A percentile compares a stretch with the other conserved stretches of the same genome.
phyloP scores from a whole-genome alignment of 1,139 yeast genomes.

The Magnusiomyces suaveolens region DNA sequence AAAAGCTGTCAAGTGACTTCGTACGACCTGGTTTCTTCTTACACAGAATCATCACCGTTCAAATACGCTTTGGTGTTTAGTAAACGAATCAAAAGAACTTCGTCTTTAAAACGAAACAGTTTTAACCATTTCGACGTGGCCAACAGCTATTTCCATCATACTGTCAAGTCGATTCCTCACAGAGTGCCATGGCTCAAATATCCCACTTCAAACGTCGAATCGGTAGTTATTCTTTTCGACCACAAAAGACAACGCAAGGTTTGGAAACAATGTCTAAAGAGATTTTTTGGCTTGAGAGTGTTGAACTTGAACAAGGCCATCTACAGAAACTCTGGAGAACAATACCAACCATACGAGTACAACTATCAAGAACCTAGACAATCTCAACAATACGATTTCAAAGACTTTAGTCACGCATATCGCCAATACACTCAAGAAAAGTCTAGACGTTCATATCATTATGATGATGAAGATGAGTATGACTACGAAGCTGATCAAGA shows the following conservation, averaged over 20 bases:
- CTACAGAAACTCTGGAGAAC: conserved; percentile 1
- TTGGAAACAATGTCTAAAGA: conserved; percentile 10
- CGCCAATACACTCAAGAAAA: not conserved
- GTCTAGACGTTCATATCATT: too few relatives aligned
- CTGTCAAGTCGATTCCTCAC: conserved; percentile 3
- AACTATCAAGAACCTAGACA: too few relatives aligned
- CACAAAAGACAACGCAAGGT: conserved; percentile 13
- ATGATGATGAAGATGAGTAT: not conserved
- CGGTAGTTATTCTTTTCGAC: conserved; percentile 10
- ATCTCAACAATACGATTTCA: too few relatives aligned
- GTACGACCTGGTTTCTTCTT: conserved; percentile 12
- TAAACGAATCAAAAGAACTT: not conserved
- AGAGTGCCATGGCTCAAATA: conserved; percentile 10
- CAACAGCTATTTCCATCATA: not conserved
- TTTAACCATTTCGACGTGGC: not conserved
- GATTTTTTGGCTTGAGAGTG: conserved; percentile 6
- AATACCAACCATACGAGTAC: not conserved
- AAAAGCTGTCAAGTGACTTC: conserved; percentile 7
- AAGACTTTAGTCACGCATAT: too few relatives aligned
- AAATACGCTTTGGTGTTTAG: conserved; percentile 12
- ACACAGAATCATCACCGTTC: conserved; percentile 9
- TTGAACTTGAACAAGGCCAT: conserved; percentile 5
- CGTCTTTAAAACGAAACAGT: not conserved
- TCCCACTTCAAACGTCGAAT: not conserved
- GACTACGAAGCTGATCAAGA: not conserved